Base-by-base conservation (phyloP, 176 grass and related monocot species). In the Aegilops longissima region DNA sequence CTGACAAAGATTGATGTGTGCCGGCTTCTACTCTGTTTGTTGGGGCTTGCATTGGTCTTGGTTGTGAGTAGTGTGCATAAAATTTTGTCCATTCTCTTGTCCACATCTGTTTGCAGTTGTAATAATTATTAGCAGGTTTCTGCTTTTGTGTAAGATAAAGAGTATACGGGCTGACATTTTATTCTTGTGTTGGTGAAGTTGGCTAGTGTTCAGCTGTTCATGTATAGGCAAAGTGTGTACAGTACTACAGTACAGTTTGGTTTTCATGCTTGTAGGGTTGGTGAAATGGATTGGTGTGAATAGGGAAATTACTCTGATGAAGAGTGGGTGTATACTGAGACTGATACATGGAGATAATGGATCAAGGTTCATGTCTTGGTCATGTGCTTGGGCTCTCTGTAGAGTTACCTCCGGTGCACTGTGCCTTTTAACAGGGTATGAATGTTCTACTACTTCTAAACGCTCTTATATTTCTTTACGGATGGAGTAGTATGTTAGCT, bases 1-100 rank as follows among this genome's bases (percentile, higher is more conserved):
- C 84, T 72, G 67, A 70, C 16, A 64, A 77, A 38, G 52, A 77
- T 49, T 84, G 77, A 90, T 5, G 20, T 18, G 16, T 69, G 49
- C 47, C 0, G n/a, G 9, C 33, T 49, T 4, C 7, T 78, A 34
- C 73, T 29, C 25, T 76, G 45, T 58, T 84, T 80, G 38, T 84
- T 29, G 59, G 66, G 73, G 20, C 16, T 59, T 79, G 70, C 44
- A 75, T 2, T 3, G 83, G 73, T 61, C 61, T 61, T 66, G 42
- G 23, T 73, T 79, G 66, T 74, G 66, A 82, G 17, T 21, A n/a
- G 42, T 84, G 89, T 87, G 80, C 75, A 80, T 87, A 74, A n/a
- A 47, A 21, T 87, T 84, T 80, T 84, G 54, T 71, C 64, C 88
- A 52, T 82, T 90, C 21, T 73, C 74, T 66, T 74, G 4, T 69